Percentiles rank a stretch among this genome's conserved stretches.
Evolutionary conservation across 2,329 filamentous ascomycete species (phyloP).

Genomic region (Pyrenochaeta sp.): DNA sequence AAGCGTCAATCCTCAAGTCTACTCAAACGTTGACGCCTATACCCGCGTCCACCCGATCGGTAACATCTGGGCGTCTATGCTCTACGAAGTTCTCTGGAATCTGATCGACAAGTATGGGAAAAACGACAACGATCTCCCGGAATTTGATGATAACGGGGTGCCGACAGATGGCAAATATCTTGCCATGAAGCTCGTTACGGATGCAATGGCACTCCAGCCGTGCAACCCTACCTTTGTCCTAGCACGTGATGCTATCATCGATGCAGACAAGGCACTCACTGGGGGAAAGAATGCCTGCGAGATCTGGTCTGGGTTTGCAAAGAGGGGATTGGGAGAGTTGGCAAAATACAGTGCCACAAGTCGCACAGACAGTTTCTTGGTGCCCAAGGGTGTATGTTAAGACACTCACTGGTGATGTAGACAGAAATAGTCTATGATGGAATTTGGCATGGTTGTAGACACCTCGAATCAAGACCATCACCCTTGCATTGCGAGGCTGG

Average conservation of each 20-base stretch:
- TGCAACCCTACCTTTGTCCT: constrained; percentile 63
- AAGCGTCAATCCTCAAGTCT: constrained; percentile 60
- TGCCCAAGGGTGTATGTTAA: constrained; percentile 28
- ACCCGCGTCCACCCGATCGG: constrained; percentile 58
- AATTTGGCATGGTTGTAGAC: too few relatives aligned
- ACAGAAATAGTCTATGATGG: too few relatives aligned
- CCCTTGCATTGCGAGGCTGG: too few relatives aligned
- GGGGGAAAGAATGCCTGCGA: constrained; percentile 60
- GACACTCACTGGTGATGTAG: background rate
- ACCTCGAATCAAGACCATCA: too few relatives aligned
- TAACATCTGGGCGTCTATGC: constrained; percentile 60
- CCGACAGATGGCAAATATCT: constrained; percentile 63
- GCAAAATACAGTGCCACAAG: constrained; percentile 28
- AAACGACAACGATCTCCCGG: constrained; percentile 53
- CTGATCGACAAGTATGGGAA: constrained; percentile 64
- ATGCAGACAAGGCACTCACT: constrained; percentile 62
- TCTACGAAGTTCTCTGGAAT: constrained; percentile 67
- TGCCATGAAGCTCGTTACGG: constrained; percentile 60
- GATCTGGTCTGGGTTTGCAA: constrained; percentile 64
- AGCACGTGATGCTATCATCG: constrained; percentile 63
- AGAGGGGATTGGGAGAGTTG: constrained; percentile 60
- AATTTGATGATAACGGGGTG: constrained; percentile 54
- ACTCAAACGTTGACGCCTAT: constrained; percentile 53
- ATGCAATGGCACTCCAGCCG: constrained; percentile 63
- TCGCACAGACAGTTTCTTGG: constrained; percentile 30